Conservation (phyloP, 2,329 filamentous ascomycete genomes). For the Ophiocordyceps polyrhachis-furcata region DNA sequence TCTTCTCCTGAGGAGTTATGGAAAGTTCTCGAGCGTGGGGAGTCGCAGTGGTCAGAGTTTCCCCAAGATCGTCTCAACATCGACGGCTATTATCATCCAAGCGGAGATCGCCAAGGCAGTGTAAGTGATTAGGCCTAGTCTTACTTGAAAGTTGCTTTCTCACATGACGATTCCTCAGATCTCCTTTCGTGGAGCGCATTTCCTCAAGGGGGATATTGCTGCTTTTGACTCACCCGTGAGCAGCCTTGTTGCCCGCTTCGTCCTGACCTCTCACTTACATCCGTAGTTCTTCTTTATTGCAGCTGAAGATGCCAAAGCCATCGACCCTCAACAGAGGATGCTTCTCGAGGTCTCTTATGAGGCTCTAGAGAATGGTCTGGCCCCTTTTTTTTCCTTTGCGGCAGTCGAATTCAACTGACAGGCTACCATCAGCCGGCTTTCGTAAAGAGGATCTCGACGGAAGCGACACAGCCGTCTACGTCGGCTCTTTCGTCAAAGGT, state of each 20-base stretch:
- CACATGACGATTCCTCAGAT: slow-evolving; percentile 14
- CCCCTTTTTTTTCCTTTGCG: not conserved
- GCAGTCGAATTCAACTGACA: slow-evolving; percentile 1
- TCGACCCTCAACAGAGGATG: slow-evolving; percentile 34
- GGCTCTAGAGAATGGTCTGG: slow-evolving; percentile 28
- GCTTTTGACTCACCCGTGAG: slow-evolving; percentile 30
- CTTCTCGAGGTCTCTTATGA: slow-evolving; percentile 32
- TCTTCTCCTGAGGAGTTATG: slow-evolving; percentile 25
- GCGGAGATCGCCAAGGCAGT: slow-evolving; percentile 27
- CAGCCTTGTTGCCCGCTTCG: not conserved
- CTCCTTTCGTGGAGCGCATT: slow-evolving; percentile 29
- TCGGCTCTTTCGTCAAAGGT: slow-evolving; percentile 33
- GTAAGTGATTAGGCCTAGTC: slow-evolving; percentile 13
- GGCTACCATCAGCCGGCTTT: slow-evolving; percentile 18
- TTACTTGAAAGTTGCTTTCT: not conserved
- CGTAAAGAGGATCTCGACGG: slow-evolving; percentile 23
- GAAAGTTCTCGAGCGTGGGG: slow-evolving; percentile 24
- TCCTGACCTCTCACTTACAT: not conserved
- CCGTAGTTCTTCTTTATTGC: slow-evolving; percentile 30
- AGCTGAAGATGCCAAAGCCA: slow-evolving; percentile 29
- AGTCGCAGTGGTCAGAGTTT: slow-evolving; percentile 30
- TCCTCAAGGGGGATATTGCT: slow-evolving; percentile 26
- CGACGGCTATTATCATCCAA: slow-evolving; percentile 33
- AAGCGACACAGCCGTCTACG: slow-evolving; percentile 27
- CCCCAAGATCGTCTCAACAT: slow-evolving; percentile 30